Conservation (phyloP, 2,329 filamentous ascomycete genomes). For the Neonectria hederae region DNA sequence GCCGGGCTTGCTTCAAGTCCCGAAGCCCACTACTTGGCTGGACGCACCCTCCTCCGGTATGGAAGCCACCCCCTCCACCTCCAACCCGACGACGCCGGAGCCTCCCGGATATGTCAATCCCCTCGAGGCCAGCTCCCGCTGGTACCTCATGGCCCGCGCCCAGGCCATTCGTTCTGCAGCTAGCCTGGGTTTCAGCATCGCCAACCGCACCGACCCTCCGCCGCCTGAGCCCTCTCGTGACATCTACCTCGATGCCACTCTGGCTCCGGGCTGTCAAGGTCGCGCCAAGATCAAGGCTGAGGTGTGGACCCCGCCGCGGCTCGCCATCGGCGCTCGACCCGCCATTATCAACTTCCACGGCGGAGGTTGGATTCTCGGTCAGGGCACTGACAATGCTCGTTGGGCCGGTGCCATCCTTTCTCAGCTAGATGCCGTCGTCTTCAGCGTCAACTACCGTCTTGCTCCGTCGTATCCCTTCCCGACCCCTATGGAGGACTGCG, state of each 20-base stretch:
- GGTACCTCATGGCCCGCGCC: conserved; percentile 54
- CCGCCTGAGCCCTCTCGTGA: conserved; percentile 51
- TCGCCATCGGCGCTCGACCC: conserved; percentile 52
- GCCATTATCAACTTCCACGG: conserved; percentile 74
- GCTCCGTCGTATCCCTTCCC: conserved; percentile 73
- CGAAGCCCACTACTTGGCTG: conserved; percentile 1
- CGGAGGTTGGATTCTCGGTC: conserved; percentile 72
- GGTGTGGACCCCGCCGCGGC: conserved; percentile 54
- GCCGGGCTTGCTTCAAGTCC: conserved; percentile 1
- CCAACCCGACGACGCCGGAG: conserved; percentile 45
- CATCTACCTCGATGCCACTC: conserved; percentile 55
- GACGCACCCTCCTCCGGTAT: conserved; percentile 21
- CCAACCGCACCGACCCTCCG: conserved; percentile 53
- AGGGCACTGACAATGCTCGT: conserved; percentile 69
- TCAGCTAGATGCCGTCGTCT: conserved; percentile 64
- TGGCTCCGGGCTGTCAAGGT: conserved; percentile 48
- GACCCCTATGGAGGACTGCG: conserved; percentile 71
- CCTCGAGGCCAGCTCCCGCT: conserved; percentile 55
- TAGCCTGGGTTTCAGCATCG: conserved; percentile 54
- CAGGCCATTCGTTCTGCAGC: conserved; percentile 56
- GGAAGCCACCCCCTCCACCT: conserved; percentile 41
- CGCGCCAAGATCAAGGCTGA: conserved; percentile 55
- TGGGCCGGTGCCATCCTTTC: conserved; percentile 65
- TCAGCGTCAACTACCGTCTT: conserved; percentile 74
- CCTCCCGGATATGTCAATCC: conserved; percentile 55